phyloP scores from a whole-genome alignment of 768 basidiomycete species.

The Amanita brunnescens region DNA sequence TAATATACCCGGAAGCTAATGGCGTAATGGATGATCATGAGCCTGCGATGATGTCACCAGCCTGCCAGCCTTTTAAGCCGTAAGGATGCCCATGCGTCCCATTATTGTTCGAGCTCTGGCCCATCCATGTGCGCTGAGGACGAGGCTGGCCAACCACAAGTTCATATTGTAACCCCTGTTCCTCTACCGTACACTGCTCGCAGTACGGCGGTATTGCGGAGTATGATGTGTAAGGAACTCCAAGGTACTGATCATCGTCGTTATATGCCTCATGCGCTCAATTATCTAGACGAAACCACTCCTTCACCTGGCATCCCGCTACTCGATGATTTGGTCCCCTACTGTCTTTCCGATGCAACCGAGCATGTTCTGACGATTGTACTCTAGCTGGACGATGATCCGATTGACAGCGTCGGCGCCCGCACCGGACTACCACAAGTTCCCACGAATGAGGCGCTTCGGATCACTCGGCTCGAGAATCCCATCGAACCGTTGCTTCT shows the following conservation, averaged over 20 bases:
- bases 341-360: not conserved
- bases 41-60: not conserved
- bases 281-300: not conserved
- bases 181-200: constrained; percentile 22
- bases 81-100: too few species aligned
- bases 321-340: not conserved
- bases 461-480: not conserved
- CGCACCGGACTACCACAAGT: not conserved
- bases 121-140: not conserved
- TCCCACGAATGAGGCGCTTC: not conserved
- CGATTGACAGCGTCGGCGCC: not conserved
- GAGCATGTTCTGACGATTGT: not conserved
- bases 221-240: constrained; percentile 21
- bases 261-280: not conserved
- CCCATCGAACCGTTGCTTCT: not conserved
- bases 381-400: not conserved
- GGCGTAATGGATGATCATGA: not conserved
- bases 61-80: too few species aligned
- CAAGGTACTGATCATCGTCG: constrained; percentile 7
- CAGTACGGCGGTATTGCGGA: constrained; percentile 18
- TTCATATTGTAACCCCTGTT: constrained; percentile 22
- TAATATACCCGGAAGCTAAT: constrained; percentile 8
- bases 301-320: not conserved
- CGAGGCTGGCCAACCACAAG: constrained; percentile 1
- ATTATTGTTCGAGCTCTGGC: not conserved